These are phyloP conservation scores for Psilocybe tampanensis DNA, from an alignment of 768 basidiomycete species.

Conservation along the genomic window DNA sequence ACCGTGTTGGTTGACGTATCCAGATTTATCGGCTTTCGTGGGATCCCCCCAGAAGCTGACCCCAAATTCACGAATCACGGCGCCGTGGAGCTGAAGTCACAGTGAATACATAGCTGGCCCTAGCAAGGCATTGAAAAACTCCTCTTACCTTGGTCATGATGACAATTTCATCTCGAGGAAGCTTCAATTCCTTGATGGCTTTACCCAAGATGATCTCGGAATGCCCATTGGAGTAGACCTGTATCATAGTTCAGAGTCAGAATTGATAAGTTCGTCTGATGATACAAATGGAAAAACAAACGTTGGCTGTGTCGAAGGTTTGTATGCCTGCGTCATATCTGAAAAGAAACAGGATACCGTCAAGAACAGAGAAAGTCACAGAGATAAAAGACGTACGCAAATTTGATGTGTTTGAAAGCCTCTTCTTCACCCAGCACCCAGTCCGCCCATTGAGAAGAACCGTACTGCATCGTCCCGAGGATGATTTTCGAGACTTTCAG, in stretches of 20 bases:
- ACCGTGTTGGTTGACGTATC: slow-evolving; percentile 61
- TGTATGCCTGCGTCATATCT: slow-evolving; percentile 66
- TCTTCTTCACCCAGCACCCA: slow-evolving; percentile 53
- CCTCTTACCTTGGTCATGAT: slow-evolving; percentile 69
- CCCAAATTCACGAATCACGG: slow-evolving; percentile 30
- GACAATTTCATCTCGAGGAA: slow-evolving; percentile 75
- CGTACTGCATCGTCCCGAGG: slow-evolving; percentile 65
- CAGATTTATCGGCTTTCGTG: slow-evolving; percentile 35
- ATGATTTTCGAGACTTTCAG: slow-evolving; percentile 68
- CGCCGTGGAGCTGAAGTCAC: slow-evolving; percentile 36
- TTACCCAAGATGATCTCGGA: slow-evolving; percentile 73
- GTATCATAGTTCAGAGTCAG: background rate
- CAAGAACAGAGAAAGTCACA: background rate
- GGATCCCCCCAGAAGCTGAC: slow-evolving; percentile 10
- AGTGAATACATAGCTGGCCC: background rate
- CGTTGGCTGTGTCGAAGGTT: slow-evolving; percentile 62
- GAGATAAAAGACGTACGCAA: slow-evolving; percentile 34
- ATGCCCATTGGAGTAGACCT: slow-evolving; percentile 68
- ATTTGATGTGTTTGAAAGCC: slow-evolving; percentile 54
- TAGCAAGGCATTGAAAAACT: too few species aligned
- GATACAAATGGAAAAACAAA: slow-evolving; percentile 13
- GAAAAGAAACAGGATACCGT: background rate
- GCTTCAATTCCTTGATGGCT: slow-evolving; percentile 65
- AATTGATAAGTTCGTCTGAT: too few species aligned
- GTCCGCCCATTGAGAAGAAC: slow-evolving; percentile 48